These are phyloP conservation scores for Schizosaccharomyces octosporus DNA, from an alignment of 805 yeast species.

Conservation along the genomic window DNA sequence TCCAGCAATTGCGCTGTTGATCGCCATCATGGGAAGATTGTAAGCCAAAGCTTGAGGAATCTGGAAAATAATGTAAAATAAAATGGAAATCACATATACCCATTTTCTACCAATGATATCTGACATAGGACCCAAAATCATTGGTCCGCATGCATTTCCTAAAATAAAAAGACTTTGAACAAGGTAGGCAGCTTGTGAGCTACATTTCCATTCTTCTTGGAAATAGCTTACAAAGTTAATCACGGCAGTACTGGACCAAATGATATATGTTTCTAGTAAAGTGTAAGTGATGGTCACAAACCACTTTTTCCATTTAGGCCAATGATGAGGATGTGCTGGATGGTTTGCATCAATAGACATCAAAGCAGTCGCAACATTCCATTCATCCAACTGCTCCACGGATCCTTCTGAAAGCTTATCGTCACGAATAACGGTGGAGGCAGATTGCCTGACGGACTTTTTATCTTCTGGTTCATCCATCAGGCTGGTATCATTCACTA, in stretches of 20 bases:
- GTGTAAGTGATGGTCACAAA: neutral
- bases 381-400: neutral
- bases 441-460: no score
- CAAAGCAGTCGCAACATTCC: neutral
- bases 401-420: neutral
- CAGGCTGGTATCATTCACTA: no score
- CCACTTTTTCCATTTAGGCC: conserved; percentile 1
- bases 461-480: no score
- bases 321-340: conserved; percentile 1
- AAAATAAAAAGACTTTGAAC: conserved; percentile 59
- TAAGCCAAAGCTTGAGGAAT: neutral
- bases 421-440: no score
- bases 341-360: neutral
- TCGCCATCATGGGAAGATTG: neutral
- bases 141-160: conserved; percentile 82
- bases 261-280: neutral
- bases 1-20: neutral
- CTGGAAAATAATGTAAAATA: neutral
- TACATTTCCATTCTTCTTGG: conserved; percentile 29
- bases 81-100: conserved; percentile 12
- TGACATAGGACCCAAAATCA: conserved; percentile 66
- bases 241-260: neutral
- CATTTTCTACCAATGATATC: conserved; percentile 47
- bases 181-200: conserved; percentile 38
- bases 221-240: conserved; percentile 7